phyloP scores from a whole-genome alignment of 176 grass and related monocot genomes.

The Microstegium vimineum region DNA sequence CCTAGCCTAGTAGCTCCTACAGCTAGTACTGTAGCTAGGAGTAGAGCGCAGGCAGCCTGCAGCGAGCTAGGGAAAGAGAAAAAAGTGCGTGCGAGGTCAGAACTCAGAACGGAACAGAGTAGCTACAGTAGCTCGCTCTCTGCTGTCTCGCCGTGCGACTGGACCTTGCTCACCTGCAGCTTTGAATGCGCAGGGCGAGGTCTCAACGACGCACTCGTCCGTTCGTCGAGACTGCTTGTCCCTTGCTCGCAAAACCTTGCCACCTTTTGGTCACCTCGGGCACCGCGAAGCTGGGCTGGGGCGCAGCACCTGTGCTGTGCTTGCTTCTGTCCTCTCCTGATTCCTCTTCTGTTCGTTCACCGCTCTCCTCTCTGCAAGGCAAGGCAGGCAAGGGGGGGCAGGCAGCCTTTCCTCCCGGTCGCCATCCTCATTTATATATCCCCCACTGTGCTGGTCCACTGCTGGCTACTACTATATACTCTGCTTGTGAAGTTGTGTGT shows the following conservation, averaged over 20 bases:
- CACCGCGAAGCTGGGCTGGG: background rate
- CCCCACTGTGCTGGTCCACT: background rate
- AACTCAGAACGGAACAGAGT: background rate
- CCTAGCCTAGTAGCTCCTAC: background rate
- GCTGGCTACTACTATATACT: background rate
- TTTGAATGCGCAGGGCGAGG: background rate
- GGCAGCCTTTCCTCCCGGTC: slow-evolving; percentile 8
- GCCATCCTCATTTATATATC: background rate
- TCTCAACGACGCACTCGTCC: too few species aligned
- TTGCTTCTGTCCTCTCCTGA: background rate
- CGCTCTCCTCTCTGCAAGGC: background rate
- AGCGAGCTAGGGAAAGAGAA: too few species aligned
- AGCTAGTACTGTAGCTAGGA: too few species aligned
- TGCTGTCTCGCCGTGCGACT: slow-evolving; percentile 8
- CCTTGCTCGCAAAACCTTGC: slow-evolving; percentile 34
- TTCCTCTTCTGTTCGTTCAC: background rate
- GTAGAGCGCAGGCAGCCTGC: background rate
- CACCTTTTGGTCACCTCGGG: slow-evolving; percentile 41
- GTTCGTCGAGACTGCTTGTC: too few species aligned
- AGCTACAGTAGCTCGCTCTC: too few species aligned
- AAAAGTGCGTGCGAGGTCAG: background rate
- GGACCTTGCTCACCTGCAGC: background rate
- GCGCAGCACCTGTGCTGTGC: slow-evolving; percentile 35
- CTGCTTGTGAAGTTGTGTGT: background rate
- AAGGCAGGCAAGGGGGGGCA: too few species aligned